Evolutionary conservation across 495 filamentous ascomycete species (phyloP), one percentile per base, ranked within the genome.

Genomic region (Hypoxylon trugodes): DNA sequence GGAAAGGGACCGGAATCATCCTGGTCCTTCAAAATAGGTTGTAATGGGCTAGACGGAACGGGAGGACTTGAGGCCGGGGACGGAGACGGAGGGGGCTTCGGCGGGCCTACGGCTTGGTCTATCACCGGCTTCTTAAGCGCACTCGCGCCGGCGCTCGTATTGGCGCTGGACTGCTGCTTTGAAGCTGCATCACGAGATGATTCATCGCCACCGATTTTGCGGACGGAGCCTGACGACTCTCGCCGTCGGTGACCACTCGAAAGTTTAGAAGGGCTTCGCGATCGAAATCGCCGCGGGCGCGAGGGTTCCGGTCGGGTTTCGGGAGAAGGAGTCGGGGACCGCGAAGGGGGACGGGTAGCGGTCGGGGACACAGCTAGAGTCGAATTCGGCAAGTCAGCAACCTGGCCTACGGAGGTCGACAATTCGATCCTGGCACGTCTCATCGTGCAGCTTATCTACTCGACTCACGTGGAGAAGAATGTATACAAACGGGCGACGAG

Each of bases 391-490:
- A 66, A 43, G 75, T 80, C 59, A 80, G 77, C 73, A 77, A 69
- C 22, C 65, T 49, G 26, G 41, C 12, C 53, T 19, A 41, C 21
- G 24, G 16, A 52, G 40, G n/a, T 35, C 9, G 46, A 53, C 33
- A 58, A 6, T 13, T 32, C 25, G 36, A 42, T 9, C 22, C 13
- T 35, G 38, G 21, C 51, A 57, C 64, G 49, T 37, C 53, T 58
- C 41, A 53, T 43, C 13, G 50, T 47, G 35, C 36, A 57, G 24
- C 32, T 41, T 21, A 58, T 35, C 45, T 30, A 47, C 53, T 47
- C 62, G 57, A 82, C 80, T 73, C 80, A 82, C 80, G 75, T 70
- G 76, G 72, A 65, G 80, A 79, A 60, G 79, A 75, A 67, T 79
- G 79, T 61, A 81, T 74, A 66, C 76, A 76, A 73, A 79, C 79